Conservation (phyloP, 192 early-diverging fungal species). For the Piromyces sp. region DNA sequence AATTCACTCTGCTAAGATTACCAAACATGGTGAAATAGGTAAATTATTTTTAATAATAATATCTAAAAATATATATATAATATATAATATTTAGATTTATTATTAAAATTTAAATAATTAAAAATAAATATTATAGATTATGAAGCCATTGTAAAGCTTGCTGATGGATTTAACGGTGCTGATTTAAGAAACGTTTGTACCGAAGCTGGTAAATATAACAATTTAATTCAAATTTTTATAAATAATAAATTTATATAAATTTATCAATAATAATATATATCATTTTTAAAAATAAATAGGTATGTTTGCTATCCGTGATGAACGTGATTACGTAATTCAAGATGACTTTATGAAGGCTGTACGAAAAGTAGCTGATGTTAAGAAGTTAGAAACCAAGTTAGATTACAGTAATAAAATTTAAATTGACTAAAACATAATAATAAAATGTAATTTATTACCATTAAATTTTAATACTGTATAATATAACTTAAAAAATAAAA, state of each 20-base stretch:
- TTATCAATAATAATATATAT: neutral
- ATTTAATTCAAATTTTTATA: too few species aligned
- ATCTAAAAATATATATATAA: neutral
- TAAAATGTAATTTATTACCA: too few species aligned
- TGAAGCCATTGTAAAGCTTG: conserved; percentile 92
- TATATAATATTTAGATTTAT: too few species aligned
- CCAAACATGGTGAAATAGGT: conserved; percentile 93
- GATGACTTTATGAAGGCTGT: conserved; percentile 99
- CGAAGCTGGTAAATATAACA: conserved; percentile 67
- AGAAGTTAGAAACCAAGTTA: conserved; percentile 83
- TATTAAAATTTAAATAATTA: too few species aligned
- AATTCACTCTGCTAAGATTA: conserved; percentile 84
- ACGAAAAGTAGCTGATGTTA: conserved; percentile 90
- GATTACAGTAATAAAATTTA: conserved; percentile 39
- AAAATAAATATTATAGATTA: conserved; percentile 48
- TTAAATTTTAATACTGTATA: too few species aligned
- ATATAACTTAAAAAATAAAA: too few species aligned
- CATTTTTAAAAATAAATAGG: conserved; percentile 13
- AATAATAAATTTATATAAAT: too few species aligned
- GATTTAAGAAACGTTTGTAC: conserved; percentile 98
- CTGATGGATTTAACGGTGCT: conserved; percentile 96
- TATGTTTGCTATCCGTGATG: conserved; percentile 99
- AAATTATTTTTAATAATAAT: neutral
- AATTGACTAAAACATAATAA: neutral
- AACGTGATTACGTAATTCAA: conserved; percentile 92